Percentiles rank a stretch among this genome's conserved stretches.
Conservation (phyloP, 495 filamentous ascomycete genomes). For the Lasiosphaeriaceae sp. region DNA sequence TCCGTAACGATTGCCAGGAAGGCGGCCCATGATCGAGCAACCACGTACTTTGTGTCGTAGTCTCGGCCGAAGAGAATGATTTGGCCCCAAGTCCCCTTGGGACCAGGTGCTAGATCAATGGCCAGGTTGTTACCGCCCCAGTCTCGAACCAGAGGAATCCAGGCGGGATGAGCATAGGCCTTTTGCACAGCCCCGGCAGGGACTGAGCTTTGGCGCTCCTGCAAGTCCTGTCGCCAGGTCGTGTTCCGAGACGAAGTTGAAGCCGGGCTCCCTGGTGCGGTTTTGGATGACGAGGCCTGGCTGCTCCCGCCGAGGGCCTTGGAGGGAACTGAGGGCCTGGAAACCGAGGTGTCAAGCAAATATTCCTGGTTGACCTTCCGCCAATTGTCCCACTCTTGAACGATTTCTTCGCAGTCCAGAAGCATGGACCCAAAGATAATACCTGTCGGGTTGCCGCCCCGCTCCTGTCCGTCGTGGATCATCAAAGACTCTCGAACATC, state of each 20-base stretch:
- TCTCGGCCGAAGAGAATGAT: slow-evolving; percentile 95
- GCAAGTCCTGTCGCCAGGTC: slow-evolving; percentile 81
- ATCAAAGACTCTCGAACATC: slow-evolving; percentile 90
- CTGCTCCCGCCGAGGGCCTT: slow-evolving; percentile 64
- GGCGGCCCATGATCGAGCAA: slow-evolving; percentile 86
- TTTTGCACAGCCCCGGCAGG: slow-evolving; percentile 84
- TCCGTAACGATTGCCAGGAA: slow-evolving; percentile 87
- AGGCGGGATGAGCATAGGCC: slow-evolving; percentile 88
- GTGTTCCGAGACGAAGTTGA: slow-evolving; percentile 52
- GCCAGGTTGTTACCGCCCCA: slow-evolving; percentile 98
- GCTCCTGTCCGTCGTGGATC: slow-evolving; percentile 93
- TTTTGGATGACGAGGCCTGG: slow-evolving; percentile 47
- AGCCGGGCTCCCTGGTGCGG: slow-evolving; percentile 29
- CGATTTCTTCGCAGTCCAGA: slow-evolving; percentile 96
- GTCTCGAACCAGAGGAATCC: slow-evolving; percentile 94
- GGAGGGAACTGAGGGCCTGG: slow-evolving; percentile 54
- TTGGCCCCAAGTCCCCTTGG: slow-evolving; percentile 89
- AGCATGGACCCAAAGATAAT: slow-evolving; percentile 93
- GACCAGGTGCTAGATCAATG: slow-evolving; percentile 89
- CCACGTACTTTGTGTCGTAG: slow-evolving; percentile 97
- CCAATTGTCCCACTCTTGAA: slow-evolving; percentile 98
- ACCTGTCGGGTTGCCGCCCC: slow-evolving; percentile 84
- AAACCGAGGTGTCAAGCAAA: slow-evolving; percentile 54
- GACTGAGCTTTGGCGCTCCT: slow-evolving; percentile 81
- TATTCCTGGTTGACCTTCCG: slow-evolving; percentile 86